Percentiles rank a stretch among this genome's conserved stretches.
Conservation (phyloP, 176 grass and related monocot species). For the Avena sativa region DNA sequence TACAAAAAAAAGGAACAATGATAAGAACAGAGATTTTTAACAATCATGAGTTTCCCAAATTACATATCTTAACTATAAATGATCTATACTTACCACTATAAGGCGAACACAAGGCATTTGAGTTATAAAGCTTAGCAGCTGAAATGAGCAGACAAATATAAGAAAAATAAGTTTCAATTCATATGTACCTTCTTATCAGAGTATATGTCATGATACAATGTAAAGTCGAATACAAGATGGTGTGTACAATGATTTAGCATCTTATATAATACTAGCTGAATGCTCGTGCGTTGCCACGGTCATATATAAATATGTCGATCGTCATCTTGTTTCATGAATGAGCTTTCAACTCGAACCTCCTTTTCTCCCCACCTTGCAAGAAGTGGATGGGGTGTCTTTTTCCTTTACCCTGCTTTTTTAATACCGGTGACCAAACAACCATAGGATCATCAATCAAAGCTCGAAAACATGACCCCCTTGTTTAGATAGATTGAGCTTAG, state of each 20-base stretch:
- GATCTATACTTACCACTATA: slow-evolving; percentile 27
- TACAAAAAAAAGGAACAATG: slow-evolving; percentile 18
- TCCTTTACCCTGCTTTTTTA: too few species aligned
- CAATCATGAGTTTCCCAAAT: not conserved
- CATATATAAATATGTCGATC: too few species aligned
- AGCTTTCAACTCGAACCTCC: too few species aligned
- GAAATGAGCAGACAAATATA: slow-evolving; percentile 24
- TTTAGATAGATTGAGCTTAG: too few species aligned
- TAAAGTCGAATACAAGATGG: slow-evolving; percentile 9
- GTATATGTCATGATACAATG: slow-evolving; percentile 11
- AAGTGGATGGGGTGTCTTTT: too few species aligned
- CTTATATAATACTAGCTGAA: not conserved
- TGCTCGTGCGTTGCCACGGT: too few species aligned
- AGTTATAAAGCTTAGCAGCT: slow-evolving; percentile 29
- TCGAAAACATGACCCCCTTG: too few species aligned
- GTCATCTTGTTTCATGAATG: too few species aligned
- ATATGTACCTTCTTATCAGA: not conserved
- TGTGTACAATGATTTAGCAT: slow-evolving; percentile 13
- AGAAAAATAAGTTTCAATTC: not conserved
- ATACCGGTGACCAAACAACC: too few species aligned
- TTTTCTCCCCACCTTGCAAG: too few species aligned
- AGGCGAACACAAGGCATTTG: slow-evolving; percentile 34
- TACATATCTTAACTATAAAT: slow-evolving; percentile 15
- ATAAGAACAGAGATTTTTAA: slow-evolving; percentile 18
- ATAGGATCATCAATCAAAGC: too few species aligned